Evolutionary conservation across 2,329 filamentous ascomycete genomes (phyloP), one percentile per base, ranked within the genome.

Genomic region (Penicillium capsulatum): DNA sequence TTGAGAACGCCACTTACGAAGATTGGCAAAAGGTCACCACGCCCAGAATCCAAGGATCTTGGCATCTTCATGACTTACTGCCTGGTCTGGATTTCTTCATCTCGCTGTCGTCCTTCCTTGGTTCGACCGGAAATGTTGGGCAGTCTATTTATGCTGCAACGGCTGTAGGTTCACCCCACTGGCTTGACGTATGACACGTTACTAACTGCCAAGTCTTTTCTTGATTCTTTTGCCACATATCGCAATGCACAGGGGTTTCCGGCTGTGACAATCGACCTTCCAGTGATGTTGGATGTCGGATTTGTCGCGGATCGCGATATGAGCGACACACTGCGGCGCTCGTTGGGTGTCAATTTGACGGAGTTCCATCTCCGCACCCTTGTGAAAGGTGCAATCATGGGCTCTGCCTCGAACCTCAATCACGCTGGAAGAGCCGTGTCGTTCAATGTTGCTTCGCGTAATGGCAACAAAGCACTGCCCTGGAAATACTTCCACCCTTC

Each of bases 81-180:
- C 48, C 45, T 19, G 32, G 61, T 30, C 49, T 68, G 10, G 62
- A 64, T 34, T 67, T 67, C 46, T 67, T 68, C 45, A 40, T 65
- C 39, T 52, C 60, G 31, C 50, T 66, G 2, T 64, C 61, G 0
- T 67, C 65, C 3, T 40, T 58, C 3, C 59, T 63, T 31, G 62
- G 63, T 3, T 48, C 72, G 13, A 50, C 69, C 3, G 70, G 71
- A 5, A 69, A 69, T 33, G 41, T 61, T 3, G 63, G 65, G 7
- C 55, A 74, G 34, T 59, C 68, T 4, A 69, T 65, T 44, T 67
- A 67, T 38, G 53, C 58, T 4, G 30, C 13, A 16, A 31, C 30
- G 8, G 14, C 30, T 10, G 30, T 31, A 17, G 10, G 30, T 60
- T 22, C 19, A 22, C 19, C 9, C 9, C 19, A 5, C 19, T 22